Evolutionary conservation across 768 basidiomycete species (phyloP), one percentile per base, ranked within the genome.

Genomic region (Collybiopsis luxurians): DNA sequence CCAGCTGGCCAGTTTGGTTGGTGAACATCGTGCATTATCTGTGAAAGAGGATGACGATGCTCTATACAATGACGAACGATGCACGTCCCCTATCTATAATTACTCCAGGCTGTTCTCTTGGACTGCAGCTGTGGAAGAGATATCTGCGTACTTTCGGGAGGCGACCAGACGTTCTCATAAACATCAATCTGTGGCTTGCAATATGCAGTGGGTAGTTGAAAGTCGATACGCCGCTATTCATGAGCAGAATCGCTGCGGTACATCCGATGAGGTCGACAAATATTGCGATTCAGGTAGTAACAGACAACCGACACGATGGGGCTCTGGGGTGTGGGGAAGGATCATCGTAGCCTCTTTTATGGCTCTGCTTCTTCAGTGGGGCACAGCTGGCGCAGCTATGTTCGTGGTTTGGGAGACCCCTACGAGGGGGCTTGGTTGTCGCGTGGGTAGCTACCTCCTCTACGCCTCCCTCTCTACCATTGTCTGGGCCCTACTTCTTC

Each of bases 401-500:
- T 40, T 72, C 3, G 60, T 62, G 9, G 62, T 62, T 11, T 67
- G 63, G 60, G 70, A 58, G 26, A 73, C 69, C 0, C 73, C 72
- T 7, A 75, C 72, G 0, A 12, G 66, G 65, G 66, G 67, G 17
- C 28, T 75, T 1, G 74, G 73, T 11, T 74, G 74, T 46, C 71
- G 71, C 53, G 73, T 70, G 2, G 56, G 61, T 0, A 62, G 65
- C 0, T 74, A 73, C 50, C 23, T 72, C 34, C 38, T 67, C 15
- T 74, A 72, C 12, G 74, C 63, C 1, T 17, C n/a, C n/a, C n/a
- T n/a, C 31, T 63, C 63, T 19, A 69, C 65, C 1, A 24, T 67
- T 13, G 57, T 65, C n/a, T 68, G 66, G 64, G 45, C 61, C 6
- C 39, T 67, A 9, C 62, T 66, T 36, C 58, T 67, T 55, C 31